These are phyloP conservation scores for Pseudocercospora fuligena DNA, from an alignment of 2,329 filamentous ascomycete genomes.

Conservation along the genomic window DNA sequence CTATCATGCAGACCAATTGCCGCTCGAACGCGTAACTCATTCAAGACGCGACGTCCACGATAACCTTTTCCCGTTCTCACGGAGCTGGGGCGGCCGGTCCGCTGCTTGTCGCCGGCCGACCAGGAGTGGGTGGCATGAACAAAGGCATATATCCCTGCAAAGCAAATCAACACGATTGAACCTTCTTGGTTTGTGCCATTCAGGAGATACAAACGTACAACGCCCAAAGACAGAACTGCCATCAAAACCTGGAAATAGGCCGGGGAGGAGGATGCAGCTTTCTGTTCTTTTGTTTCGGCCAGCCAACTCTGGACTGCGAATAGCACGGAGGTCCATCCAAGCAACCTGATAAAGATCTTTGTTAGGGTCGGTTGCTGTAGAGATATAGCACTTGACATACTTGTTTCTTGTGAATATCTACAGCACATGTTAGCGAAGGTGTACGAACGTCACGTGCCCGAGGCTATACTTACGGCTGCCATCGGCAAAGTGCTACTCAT, in stretches of 20 bases:
- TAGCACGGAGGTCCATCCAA: slow-evolving; percentile 73
- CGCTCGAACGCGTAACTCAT: background rate
- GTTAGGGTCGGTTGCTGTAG: slow-evolving; percentile 25
- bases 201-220: slow-evolving; percentile 43
- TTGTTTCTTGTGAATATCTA: slow-evolving; percentile 90
- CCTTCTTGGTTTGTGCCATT: slow-evolving; percentile 40
- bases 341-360: slow-evolving; percentile 54
- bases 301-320: slow-evolving; percentile 79
- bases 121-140: slow-evolving; percentile 61
- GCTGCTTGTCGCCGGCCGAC: background rate
- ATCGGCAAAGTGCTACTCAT: slow-evolving; percentile 84
- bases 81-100: slow-evolving; percentile 3
- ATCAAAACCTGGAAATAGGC: slow-evolving; percentile 77
- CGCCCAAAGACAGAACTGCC: slow-evolving; percentile 60
- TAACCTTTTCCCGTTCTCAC: background rate
- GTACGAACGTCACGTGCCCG: slow-evolving; percentile 16
- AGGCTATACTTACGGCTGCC: slow-evolving; percentile 68
- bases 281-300: slow-evolving; percentile 71
- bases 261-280: slow-evolving; percentile 68
- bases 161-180: slow-evolving; percentile 10
- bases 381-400: slow-evolving; percentile 50
- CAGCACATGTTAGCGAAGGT: slow-evolving; percentile 26
- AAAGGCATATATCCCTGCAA: slow-evolving; percentile 66
- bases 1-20: slow-evolving; percentile 1
- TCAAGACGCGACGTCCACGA: slow-evolving; percentile 4